Evolutionary conservation across 805 yeast species (phyloP), one percentile per base, ranked within the genome.

Genomic region (Candida nonsorbophila): DNA sequence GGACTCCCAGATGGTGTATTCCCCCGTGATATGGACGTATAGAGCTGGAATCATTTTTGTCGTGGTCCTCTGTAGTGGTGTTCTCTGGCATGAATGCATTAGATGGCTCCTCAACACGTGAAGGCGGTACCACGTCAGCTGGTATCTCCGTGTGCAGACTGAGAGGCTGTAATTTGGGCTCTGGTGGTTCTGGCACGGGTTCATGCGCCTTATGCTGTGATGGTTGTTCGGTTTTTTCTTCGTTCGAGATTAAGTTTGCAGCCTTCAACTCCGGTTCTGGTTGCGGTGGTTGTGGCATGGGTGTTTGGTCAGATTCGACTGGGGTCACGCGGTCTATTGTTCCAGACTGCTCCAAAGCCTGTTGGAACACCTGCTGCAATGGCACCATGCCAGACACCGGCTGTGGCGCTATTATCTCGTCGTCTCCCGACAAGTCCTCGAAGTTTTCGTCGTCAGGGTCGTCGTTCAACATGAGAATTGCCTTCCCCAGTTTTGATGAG

Each of bases 401-500:
- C 15, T 10, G 3, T 11, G 14, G 12, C 20, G 4, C 18, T 14
- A 28, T 16, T 25, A 21, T 23, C 25, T 36, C 55, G 5, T 41
- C 44, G 11, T 39, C 49, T 10, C 44, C 45, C 20, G 45, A 42
- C 32, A 50, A 23, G 36, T 62, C 69, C 42, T 64, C 70, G 33
- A 49, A 62, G 10, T 59, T 62, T 8, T 55, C 55, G 28, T 55
- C 55, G 12, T 49, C 51, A 14, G 29, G 34, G 32, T 60, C 66
- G 22, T 62, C 69, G 32, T 64, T 63, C 29, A 64, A 46, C 16
- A 44, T 44, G 36, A 64, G 41, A 5, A 64, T 63, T 7, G 68
- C 71, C 27, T 49, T 51, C 3, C 62, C 69, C 27, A 60, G 56
- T 23, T 48, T 49, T 5, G 55, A 41, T 34, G 65, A 59, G 7